phyloP scores from a whole-genome alignment of 176 grass and related monocot species.

The Avena insularis region DNA sequence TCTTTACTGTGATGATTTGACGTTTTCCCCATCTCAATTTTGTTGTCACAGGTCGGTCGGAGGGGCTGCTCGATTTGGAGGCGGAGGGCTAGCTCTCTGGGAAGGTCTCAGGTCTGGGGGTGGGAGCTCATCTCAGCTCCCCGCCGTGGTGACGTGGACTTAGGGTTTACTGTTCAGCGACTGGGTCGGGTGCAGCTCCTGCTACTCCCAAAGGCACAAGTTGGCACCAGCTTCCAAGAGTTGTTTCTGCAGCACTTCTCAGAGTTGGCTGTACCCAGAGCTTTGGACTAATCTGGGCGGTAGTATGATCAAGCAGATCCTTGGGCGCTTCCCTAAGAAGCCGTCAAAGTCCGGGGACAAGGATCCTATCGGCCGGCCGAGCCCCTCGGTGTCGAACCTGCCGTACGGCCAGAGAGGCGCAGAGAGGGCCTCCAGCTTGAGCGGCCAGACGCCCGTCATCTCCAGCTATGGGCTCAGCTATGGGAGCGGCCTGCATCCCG shows the following conservation, averaged over 20 bases:
- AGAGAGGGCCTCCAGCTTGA: conserved; percentile 48
- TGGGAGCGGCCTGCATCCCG: conserved; percentile 39
- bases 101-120: not conserved
- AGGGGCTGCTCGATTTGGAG: conserved; percentile 21
- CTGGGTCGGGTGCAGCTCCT: not conserved
- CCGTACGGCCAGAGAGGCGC: conserved; percentile 41
- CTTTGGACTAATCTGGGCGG: conserved; percentile 24
- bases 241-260: conserved; percentile 1
- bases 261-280: not conserved
- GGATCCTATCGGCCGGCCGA: conserved; percentile 52
- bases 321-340: conserved; percentile 79
- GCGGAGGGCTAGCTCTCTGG: not conserved
- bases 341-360: conserved; percentile 70
- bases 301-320: conserved; percentile 84
- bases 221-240: no score
- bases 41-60: conserved; percentile 22
- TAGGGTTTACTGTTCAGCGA: conserved; percentile 47
- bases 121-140: not conserved
- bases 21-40: not conserved
- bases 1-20: not conserved
- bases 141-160: not conserved
- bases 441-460: conserved; percentile 49
- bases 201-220: no score
- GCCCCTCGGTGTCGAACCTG: conserved; percentile 28
- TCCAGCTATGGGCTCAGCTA: conserved; percentile 68